Conservation (phyloP, 169 alveolate genomes). For the Pseudocohnilembus persalinus region DNA sequence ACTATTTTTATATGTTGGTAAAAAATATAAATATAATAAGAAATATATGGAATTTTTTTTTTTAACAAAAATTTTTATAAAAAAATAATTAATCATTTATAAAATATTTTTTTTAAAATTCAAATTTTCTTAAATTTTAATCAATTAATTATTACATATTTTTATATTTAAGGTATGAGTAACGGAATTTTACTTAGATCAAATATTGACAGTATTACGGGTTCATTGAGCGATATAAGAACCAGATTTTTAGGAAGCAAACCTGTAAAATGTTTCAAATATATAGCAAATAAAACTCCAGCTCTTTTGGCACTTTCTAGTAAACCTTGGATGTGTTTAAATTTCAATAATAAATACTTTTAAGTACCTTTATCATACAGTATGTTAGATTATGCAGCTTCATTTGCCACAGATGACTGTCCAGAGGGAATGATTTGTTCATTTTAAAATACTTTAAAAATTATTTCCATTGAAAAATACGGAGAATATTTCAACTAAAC, state of each 20-base stretch:
- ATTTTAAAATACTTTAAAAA: slow-evolving; percentile 42
- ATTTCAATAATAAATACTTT: slow-evolving; percentile 48
- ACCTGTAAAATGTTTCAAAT: slow-evolving; percentile 85
- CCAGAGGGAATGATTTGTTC: slow-evolving; percentile 68
- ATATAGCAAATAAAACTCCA: slow-evolving; percentile 51
- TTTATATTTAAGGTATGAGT: slow-evolving; percentile 51
- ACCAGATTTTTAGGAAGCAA: slow-evolving; percentile 95
- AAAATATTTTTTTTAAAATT: too few species aligned
- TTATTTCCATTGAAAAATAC: slow-evolving; percentile 48
- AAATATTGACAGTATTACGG: slow-evolving; percentile 92
- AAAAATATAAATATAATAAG: too few species aligned
- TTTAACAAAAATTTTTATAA: too few species aligned
- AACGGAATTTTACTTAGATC: slow-evolving; percentile 96
- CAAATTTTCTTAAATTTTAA: too few species aligned
- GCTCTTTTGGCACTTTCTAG: slow-evolving; percentile 72
- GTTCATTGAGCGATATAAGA: slow-evolving; percentile 95
- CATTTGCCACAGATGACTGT: slow-evolving; percentile 54
- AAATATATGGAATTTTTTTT: too few species aligned
- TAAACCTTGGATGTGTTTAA: slow-evolving; percentile 72
- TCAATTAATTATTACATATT: too few species aligned
- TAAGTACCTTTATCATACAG: slow-evolving; percentile 72
- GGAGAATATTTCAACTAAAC: slow-evolving; percentile 93
- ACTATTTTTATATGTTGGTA: slow-evolving; percentile 93
- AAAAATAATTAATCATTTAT: too few species aligned
- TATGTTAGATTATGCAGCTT: slow-evolving; percentile 59